Base-by-base conservation (phyloP, 2,329 filamentous ascomycete species). In the Colletotrichum cordylinicola region DNA sequence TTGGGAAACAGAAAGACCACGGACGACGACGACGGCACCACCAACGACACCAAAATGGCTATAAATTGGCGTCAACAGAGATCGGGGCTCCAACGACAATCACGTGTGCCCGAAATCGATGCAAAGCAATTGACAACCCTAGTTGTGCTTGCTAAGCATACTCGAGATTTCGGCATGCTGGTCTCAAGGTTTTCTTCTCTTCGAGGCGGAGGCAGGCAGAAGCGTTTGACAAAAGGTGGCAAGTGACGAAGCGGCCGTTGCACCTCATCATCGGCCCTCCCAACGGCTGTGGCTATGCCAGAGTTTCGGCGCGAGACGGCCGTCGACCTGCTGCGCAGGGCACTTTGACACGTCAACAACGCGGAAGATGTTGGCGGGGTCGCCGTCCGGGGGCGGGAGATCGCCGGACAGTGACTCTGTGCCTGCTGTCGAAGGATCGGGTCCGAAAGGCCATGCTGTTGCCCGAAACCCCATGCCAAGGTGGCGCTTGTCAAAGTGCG, bases 401-500 rank as follows among this genome's bases (percentile, higher is more conserved):
- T 68, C 43, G 29, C 24, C 70, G 37, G 31, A 21, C 24, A 69
- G 9, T 37, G n/a, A n/a, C 18, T 7, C 33, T 24, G 21, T n/a
- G 21, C 27, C 35, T 35, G 33, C 37, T 27, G 35, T 67, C 55
- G 39, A 43, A 24, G 43, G 7, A 29, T 70, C 74, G 74, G 70
- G 70, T 52, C 64, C 71, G 56, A 73, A 64, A 15, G 35, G 12
- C n/a, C 21, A 5, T 37, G 12, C 37, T 58, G 12, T 21, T 72
- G 39, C 31, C 71, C 71, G 71, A 73, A 33, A 35, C 55, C 39
- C 10, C 12, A 60, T n/a, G 70, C 70, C 74, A 60, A 65, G 70
- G 33, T 69, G 64, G 58, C 58, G 31, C 56, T 37, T 74, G 74
- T 76, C 64, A 76, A 65, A 61, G 27, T 58, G 13, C 62, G 69